Conservation (phyloP, 2,329 filamentous ascomycete species). For the Colletotrichum noveboracense region DNA sequence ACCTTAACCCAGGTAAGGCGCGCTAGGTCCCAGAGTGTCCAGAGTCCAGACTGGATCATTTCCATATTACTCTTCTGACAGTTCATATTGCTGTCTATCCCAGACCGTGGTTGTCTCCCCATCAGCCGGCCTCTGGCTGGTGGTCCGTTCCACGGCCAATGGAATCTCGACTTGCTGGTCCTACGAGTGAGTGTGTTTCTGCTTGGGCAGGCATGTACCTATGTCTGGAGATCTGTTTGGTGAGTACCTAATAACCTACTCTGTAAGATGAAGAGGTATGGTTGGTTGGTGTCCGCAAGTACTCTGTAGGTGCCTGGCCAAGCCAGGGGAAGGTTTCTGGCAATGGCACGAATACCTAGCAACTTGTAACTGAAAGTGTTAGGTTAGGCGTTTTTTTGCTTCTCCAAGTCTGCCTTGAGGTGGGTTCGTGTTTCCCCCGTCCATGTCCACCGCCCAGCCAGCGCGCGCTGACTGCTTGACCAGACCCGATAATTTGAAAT, state of each 20-base stretch:
- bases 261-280: neutral
- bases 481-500: conserved; percentile 19
- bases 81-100: neutral
- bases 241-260: neutral
- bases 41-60: neutral
- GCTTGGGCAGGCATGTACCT: neutral
- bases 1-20: neutral
- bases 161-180: neutral
- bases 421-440: conserved; percentile 7
- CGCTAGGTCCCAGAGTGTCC: neutral
- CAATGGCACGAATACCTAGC: neutral
- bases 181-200: neutral
- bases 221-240: neutral
- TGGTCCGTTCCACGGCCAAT: neutral
- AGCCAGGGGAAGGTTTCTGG: neutral
- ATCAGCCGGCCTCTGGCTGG: neutral
- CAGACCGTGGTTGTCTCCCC: neutral
- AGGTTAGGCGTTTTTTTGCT: conserved; percentile 10
- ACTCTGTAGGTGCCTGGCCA: neutral
- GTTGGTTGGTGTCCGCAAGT: neutral
- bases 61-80: neutral
- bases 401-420: conserved; percentile 15
- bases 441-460: neutral
- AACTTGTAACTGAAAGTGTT: neutral
- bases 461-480: neutral